Evolutionary conservation across 2,329 filamentous ascomycete genomes (phyloP), one percentile per base, ranked within the genome.

Genomic region (Blastomyces percursus): DNA sequence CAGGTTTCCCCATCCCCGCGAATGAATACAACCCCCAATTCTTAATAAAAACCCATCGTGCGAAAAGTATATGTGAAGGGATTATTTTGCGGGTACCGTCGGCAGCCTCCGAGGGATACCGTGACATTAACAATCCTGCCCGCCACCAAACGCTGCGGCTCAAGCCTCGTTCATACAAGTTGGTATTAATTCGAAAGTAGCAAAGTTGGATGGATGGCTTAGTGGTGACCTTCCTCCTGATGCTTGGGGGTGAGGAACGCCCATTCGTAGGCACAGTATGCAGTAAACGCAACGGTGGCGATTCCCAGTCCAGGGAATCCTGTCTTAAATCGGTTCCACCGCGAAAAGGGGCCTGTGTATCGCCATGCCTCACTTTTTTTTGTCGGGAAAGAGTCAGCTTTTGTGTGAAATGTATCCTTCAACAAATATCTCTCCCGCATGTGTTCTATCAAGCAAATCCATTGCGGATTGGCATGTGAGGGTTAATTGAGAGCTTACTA

Each of bases 281-380:
- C 87, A 59, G 88, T 86, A 76, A 99, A 99, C 55, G 93, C 92
- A 64, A 94, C 92, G 5, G 89, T 89, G 40, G 91, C 94, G 70
- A 93, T 96, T 67, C 94, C 94, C 70, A 99, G 82, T 65, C 94
- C 94, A 46, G 94, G 94, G 74, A 99, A 91, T 67, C 86, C 81
- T 71, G 84, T 81, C 80, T 87, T 91, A 81, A 96, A 94, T 70
- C 94, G 88, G 80, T 96, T 96, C 79, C 82, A 89, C 70, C 93
- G 85, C 68, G 87, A 88, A 81, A 96, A 97, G 61, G 85, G 87
- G 66, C 93, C 94, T 44, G 84, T 86, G 81, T 96, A 96, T 77
- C 94, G 85, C 94, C 94, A 99, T 73, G 89, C 84, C 81, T 99
- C 94, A 73, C 94, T 99, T 67, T 32, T 67, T 32, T 38, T 35